Evolutionary conservation across 2,329 filamentous ascomycete genomes (phyloP), one percentile per base, ranked within the genome.

Genomic region (Pseudogymnoascus sp.): DNA sequence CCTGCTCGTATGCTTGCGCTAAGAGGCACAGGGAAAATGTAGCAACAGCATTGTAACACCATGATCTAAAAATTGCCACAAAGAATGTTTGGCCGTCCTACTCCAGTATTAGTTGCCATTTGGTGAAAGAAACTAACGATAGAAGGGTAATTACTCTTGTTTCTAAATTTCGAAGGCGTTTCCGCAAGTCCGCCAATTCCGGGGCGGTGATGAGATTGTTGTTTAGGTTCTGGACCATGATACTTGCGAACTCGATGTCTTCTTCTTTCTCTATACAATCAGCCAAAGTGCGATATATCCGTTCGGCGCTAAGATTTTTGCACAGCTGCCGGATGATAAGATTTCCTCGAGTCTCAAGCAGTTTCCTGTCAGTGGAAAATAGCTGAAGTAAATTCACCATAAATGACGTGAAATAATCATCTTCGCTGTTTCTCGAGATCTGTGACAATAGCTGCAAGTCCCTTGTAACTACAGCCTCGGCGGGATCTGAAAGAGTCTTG

Each of bases 151-250:
- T 61, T 76, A 88, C 88, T 76, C 86, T 92, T 8, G 88, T 91
- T 73, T 99, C 94, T 1, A 97, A 79, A 68, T 96, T 99, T 35
- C 94, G 83, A 58, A 99, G 78, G 43, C 94, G 81, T 73, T 96
- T 97, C 50, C 94, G 86, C 65, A 99, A 80, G 68, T 97, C 95
- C 1, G 90, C 86, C 30, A 99, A 79, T 74, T 99, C 92, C 0
- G 95, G 94, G 0, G 95, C 94, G 1, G 95, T 99, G 66, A 99
- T 97, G 60, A 99, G 86, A 69, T 99, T 99, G 74, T 99, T 99
- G 77, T 99, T 99, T 59, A 99, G 81, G 70, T 97, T 97, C 73
- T 99, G 94, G 30, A 99, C 92, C 94, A 99, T 99, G 69, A 99
- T 97, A 72, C 93, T 97, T 14, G 94, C 93, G 74, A 99, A 99